Base-by-base conservation (phyloP, 2,329 filamentous ascomycete genomes). In the Amesomyces nigricolor region DNA sequence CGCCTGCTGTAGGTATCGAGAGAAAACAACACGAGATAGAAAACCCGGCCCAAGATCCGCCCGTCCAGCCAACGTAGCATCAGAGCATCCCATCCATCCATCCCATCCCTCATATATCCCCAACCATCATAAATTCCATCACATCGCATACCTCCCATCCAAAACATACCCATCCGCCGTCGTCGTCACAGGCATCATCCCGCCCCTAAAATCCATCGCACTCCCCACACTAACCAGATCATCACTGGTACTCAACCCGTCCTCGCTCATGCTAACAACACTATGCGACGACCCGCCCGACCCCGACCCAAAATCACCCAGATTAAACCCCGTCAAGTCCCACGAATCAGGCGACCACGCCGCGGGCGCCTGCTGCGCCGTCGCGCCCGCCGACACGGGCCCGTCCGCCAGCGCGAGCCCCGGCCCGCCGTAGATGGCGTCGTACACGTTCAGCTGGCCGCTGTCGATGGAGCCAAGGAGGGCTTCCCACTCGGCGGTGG, bases 391-490 rank as follows among this genome's bases (percentile, higher is more conserved):
- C n/a, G 71, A 72, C 0, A 74, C 66, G 16, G 77, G 70, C 10
- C 77, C 71, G 19, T 77, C 73, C 35, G 76, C 72, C 32, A 78
- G 68, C 4, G 39, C 38, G 58, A 74, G 70, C 45, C 75, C 76
- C 9, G 79, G 78, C 0, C 87, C 87, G 38, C 87, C 88, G 62
- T 91, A 91, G 53, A 90, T 89, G 40, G 85, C 86, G 66, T 90
- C 86, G 69, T 89, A 94, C n/a, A 95, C 86, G 66, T 92, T 95
- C 52, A 85, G 82, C 61, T 86, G 80, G 0, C 89, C 89, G 37
- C 85, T 85, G 63, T 95, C 90, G 68, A 95, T 83, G 19, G 86
- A 86, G 4, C 87, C 85, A 2, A 95, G 78, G 0, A 95, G 77
- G 1, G 86, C 83, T 68, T 95, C 90, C 91, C 90, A 95, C 63